A percentile compares a stretch with the other conserved stretches of the same genome.
Evolutionary conservation across 148 eudicot species (phyloP).

Genomic region (Hydrangea macrophylla): DNA sequence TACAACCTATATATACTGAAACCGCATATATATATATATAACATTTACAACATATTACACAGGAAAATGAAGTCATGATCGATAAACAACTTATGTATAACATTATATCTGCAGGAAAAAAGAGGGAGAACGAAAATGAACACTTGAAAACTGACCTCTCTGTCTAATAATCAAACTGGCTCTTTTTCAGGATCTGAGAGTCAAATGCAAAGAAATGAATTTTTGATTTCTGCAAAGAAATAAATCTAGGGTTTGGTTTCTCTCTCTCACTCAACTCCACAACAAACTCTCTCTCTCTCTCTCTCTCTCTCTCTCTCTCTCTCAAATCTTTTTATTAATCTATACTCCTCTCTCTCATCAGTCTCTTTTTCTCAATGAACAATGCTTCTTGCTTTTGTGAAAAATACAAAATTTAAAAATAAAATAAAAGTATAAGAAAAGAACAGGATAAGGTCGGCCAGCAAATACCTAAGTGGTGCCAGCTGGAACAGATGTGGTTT

Average conservation of each 20-base stretch:
- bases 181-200: too few relatives aligned
- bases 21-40: too few relatives aligned
- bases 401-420: too few relatives aligned
- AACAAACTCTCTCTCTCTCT: background rate
- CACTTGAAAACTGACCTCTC: slow-evolving; percentile 21
- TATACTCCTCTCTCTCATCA: slow-evolving; percentile 11
- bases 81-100: too few relatives aligned
- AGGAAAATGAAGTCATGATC: background rate
- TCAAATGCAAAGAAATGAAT: background rate
- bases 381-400: slow-evolving; percentile 9
- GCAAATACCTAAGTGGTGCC: slow-evolving; percentile 19
- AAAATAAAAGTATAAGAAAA: background rate
- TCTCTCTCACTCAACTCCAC: too few relatives aligned
- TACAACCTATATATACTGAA: background rate
- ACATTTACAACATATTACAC: background rate
- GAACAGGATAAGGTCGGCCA: slow-evolving; percentile 29
- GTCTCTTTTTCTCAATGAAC: too few relatives aligned
- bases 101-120: background rate
- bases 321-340: too few relatives aligned
- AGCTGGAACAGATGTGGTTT: slow-evolving; percentile 19
- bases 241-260: slow-evolving; percentile 22
- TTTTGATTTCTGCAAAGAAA: background rate
- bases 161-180: too few relatives aligned
- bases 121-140: too few relatives aligned
- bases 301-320: background rate